Base-by-base conservation (phyloP, 1,284 basidiomycete species). In the Heterobasidion annosum region DNA sequence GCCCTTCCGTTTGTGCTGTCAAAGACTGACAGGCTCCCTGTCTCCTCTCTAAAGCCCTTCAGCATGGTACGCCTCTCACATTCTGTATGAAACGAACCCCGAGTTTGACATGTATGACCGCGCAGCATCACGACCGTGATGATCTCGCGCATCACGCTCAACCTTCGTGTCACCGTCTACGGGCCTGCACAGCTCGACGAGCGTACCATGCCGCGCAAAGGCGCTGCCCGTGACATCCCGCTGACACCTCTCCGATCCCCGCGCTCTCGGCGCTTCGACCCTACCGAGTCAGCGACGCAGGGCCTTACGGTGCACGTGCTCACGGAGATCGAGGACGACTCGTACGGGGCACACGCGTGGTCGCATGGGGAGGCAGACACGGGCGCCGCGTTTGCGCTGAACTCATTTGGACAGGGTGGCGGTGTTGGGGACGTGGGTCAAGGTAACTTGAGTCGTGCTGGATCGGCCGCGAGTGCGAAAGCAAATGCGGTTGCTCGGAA, bases 141-240 rank as follows among this genome's bases (percentile, higher is more conserved):
- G 54, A 58, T 58, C 43, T 57, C 58, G 33, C 58, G 59, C 40
- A 59, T 60, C 47, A 59, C 59, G 12, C 56, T 60, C 48, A 60
- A 55, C 51, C 51, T 60, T 19, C 56, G 59, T 47, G 53, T 53
- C n/a, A 56, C 59, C 8, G 58, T 57, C 44, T 57, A 60, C 51
- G 58, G 58, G 6, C 34, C 55, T 33, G 44, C 58, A 8, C 42
- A 53, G 16, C 8, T 49, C 7, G 51, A 51, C 37, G 55, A 55
- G 51, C 55, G 49, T 48, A 57, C 59, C 15, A 25, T 34, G 34
- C 13, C 25, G 25, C 25, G 25, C 25, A 25, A 25, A 5, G 25
- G 37, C 37, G 37, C 37, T n/a, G n/a, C n/a, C n/a, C 37, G 6
- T 25, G 25, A 25, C 25, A 40, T 40, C 37, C 37, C 37, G 37